Conservation (phyloP, 2,329 filamentous ascomycete species). For the Alternaria incomplexa region DNA sequence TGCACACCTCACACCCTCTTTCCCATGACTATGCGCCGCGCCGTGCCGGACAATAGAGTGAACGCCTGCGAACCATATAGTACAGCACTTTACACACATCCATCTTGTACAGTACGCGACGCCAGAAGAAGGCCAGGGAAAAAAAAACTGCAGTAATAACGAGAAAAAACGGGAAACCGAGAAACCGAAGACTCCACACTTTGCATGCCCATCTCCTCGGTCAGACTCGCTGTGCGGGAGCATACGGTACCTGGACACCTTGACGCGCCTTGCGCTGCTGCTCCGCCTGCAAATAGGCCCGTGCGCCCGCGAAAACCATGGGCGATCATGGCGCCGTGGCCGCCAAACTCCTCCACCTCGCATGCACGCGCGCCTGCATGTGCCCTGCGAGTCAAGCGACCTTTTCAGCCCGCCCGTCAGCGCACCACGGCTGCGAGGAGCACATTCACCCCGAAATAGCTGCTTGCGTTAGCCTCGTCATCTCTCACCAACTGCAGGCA, state of each 20-base stretch:
- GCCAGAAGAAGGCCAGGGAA: not conserved
- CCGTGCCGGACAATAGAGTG: not conserved
- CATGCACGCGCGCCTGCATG: not conserved
- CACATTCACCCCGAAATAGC: conserved; percentile 51
- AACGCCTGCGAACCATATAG: conserved; percentile 1
- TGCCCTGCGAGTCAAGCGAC: conserved; percentile 17
- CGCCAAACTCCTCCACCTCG: not conserved
- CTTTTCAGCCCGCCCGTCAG: conserved; percentile 21
- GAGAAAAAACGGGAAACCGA: not conserved
- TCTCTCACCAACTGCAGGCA: conserved; percentile 15
- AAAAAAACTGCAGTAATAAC: not conserved
- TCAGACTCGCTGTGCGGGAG: not conserved
- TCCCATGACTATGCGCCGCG: not conserved
- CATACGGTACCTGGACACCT: not conserved
- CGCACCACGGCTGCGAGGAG: conserved; percentile 48
- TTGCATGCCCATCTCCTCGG: not conserved
- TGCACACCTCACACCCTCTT: not conserved
- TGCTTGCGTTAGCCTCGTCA: conserved; percentile 41
- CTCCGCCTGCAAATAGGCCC: not conserved
- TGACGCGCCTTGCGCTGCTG: not conserved
- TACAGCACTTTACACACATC: not conserved
- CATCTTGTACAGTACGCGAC: not conserved
- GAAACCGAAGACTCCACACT: not conserved
- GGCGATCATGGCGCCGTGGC: not conserved
- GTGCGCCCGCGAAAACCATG: not conserved